Conservation (phyloP, 164 flowering plant genomes). For the Vitis cinerea region DNA sequence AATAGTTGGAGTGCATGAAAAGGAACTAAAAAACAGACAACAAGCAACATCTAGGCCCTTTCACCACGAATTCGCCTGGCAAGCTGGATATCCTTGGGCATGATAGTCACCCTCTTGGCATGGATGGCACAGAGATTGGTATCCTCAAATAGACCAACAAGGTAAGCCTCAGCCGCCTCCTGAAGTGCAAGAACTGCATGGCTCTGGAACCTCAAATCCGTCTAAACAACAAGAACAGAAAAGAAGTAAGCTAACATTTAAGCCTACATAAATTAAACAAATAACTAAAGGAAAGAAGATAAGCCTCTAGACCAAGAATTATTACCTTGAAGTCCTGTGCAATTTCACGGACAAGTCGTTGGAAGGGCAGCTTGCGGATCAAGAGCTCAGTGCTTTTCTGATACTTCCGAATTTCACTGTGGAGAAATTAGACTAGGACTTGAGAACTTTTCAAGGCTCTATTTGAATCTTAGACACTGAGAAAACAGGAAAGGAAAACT, state of each 20-base stretch:
- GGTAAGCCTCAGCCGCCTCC: conserved; percentile 12
- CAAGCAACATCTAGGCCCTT: not conserved
- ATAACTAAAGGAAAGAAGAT: not conserved
- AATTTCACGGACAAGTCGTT: conserved; percentile 22
- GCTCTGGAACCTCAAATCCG: conserved; percentile 16
- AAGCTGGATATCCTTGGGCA: conserved; percentile 16
- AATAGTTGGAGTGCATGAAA: not conserved
- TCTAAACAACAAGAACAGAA: not conserved
- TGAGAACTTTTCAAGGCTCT: too few relatives aligned
- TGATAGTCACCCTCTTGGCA: conserved; percentile 13
- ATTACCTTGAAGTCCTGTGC: conserved; percentile 30
- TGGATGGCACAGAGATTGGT: not conserved
- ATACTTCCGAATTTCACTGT: conserved; percentile 24
- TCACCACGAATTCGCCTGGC: conserved; percentile 12
- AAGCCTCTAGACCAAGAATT: not conserved
- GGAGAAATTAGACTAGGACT: not conserved
- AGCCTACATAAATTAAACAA: not conserved
- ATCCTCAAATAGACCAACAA: conserved; percentile 13
- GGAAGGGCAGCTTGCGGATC: conserved; percentile 27
- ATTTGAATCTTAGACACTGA: too few relatives aligned
- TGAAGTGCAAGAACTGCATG: conserved; percentile 16
- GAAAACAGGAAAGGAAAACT: too few relatives aligned
- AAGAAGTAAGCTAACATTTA: too few relatives aligned
- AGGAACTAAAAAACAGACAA: not conserved
- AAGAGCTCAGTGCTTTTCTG: conserved; percentile 25